phyloP scores from a whole-genome alignment of 75 land plant genomes.

The Sequoia sempervirens region DNA sequence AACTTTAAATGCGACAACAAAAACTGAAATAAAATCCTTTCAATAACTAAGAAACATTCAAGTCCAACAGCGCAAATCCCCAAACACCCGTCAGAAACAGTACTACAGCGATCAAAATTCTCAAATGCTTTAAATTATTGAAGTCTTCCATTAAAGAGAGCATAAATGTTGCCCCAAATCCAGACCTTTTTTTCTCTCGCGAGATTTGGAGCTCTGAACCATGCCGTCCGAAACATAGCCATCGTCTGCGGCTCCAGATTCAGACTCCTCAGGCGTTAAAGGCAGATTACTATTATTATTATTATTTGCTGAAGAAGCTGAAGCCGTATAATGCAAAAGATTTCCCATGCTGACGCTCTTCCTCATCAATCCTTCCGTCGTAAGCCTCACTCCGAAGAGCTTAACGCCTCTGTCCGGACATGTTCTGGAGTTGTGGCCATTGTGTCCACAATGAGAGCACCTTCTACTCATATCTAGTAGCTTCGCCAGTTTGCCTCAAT shows the following conservation, averaged over 20 bases:
- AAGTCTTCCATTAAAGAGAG: neutral
- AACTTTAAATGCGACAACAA: neutral
- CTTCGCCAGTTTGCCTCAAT: constrained; percentile 4
- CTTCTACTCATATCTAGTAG: constrained; percentile 51
- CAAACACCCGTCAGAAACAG: neutral
- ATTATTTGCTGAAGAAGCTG: neutral
- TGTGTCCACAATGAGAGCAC: constrained; percentile 92
- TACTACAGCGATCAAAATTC: neutral
- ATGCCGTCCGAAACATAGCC: constrained; percentile 64
- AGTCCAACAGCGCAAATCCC: neutral
- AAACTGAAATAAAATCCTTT: constrained; percentile 1
- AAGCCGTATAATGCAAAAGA: constrained; percentile 43
- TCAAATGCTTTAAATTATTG: neutral
- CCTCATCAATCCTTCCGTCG: constrained; percentile 57
- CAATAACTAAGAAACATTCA: neutral
- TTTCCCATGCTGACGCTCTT: constrained; percentile 90
- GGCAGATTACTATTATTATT: neutral
- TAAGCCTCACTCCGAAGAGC: constrained; percentile 78
- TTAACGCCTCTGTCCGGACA: constrained; percentile 75
- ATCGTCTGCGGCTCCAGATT: constrained; percentile 24
- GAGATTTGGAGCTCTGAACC: constrained; percentile 32
- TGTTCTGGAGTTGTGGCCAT: constrained; percentile 91
- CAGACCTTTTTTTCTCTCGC: constrained; percentile 61
- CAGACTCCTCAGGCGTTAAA: constrained; percentile 11
- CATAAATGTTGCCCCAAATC: neutral